Evolutionary conservation across 2,329 filamentous ascomycete species (phyloP).

Genomic region (Rasamsonia emersonii): DNA sequence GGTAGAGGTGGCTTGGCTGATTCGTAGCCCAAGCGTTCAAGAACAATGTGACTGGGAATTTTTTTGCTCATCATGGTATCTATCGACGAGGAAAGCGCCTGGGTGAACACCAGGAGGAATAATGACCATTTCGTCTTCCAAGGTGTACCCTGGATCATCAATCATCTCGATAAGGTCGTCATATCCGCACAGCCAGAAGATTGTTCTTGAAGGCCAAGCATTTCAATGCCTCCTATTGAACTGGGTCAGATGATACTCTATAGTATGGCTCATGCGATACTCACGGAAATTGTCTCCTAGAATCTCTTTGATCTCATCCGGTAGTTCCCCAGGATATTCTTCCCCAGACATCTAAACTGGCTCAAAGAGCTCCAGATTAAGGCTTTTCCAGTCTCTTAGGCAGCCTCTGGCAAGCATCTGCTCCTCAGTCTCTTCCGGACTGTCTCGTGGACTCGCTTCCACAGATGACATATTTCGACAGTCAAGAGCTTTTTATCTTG

Average conservation of each 20-base stretch:
- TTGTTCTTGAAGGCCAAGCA: no score
- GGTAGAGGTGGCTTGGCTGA: no score
- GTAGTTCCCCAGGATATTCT: neutral
- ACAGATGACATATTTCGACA: no score
- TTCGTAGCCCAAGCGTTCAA: no score
- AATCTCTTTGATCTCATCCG: neutral
- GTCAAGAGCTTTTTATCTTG: no score
- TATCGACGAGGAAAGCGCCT: neutral
- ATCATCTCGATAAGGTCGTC: neutral
- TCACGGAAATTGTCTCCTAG: neutral
- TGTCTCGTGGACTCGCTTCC: no score
- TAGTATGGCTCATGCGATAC: neutral
- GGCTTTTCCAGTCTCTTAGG: neutral
- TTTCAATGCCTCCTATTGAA: no score
- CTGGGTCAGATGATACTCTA: no score
- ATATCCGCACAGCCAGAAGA: neutral
- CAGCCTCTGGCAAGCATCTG: no score
- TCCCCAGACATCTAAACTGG: neutral
- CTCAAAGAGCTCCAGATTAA: neutral
- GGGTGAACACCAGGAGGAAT: neutral
- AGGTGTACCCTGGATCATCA: neutral
- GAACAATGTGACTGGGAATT: no score
- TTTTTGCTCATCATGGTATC: neutral
- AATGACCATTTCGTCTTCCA: neutral
- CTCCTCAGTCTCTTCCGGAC: no score